Percentiles rank a stretch among this genome's conserved stretches.
These are phyloP conservation scores for Podaxis sp. DNA, from an alignment of 768 basidiomycete genomes.

Conservation along the genomic window DNA sequence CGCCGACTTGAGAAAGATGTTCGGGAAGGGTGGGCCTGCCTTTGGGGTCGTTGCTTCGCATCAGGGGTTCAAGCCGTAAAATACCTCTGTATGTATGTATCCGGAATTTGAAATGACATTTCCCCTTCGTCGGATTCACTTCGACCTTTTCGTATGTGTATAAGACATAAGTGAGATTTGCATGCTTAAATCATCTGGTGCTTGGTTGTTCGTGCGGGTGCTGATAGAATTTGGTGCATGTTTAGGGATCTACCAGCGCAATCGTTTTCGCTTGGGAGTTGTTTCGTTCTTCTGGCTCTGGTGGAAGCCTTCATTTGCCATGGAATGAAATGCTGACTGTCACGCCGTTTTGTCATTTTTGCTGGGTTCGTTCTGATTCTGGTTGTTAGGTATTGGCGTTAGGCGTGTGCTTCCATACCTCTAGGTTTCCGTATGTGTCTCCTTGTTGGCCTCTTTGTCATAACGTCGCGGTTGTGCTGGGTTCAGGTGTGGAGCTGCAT, in stretches of 20 bases:
- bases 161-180: too few relatives aligned
- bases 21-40: slow-evolving; percentile 45
- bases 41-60: slow-evolving; percentile 42
- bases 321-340: background rate
- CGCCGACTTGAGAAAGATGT: slow-evolving; percentile 51
- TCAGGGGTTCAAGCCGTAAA: slow-evolving; percentile 26
- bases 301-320: background rate
- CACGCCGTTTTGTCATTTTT: background rate
- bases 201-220: too few relatives aligned
- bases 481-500: slow-evolving; percentile 92
- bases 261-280: slow-evolving; percentile 96
- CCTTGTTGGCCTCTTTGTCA: slow-evolving; percentile 14
- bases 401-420: slow-evolving; percentile 41
- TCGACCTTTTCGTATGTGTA: too few relatives aligned
- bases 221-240: too few relatives aligned
- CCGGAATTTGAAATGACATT: too few relatives aligned
- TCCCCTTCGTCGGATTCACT: too few relatives aligned
- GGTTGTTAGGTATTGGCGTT: slow-evolving; percentile 68
- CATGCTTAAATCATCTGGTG: too few relatives aligned
- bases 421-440: background rate
- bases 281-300: background rate
- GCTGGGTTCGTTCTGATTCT: background rate
- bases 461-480: background rate
- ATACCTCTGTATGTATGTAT: too few relatives aligned
- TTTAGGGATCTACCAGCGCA: slow-evolving; percentile 89